Evolutionary conservation across 2,329 filamentous ascomycete genomes (phyloP), one percentile per base, ranked within the genome.

Genomic region (Hymenoscyphus albidus): DNA sequence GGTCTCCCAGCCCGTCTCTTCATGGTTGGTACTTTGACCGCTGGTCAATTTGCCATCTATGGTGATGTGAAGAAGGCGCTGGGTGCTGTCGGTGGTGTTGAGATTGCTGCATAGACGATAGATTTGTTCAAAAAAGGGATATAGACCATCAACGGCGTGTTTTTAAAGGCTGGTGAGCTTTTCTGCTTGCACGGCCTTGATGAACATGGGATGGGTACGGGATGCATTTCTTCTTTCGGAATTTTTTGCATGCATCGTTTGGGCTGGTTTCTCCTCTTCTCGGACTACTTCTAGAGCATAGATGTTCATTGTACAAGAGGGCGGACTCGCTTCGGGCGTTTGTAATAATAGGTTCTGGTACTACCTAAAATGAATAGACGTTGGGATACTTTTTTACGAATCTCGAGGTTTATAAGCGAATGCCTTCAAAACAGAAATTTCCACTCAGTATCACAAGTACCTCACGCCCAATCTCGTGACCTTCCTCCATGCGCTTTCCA

Each of bases 21-120:
- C 82, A 88, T 90, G 85, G 81, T 78, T 65, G 74, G 74, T 64
- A 89, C 87, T 71, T 79, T 92, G 72, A 92, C 89, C 68, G 88
- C 88, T 69, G 88, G 89, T 78, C 91, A 95, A 81, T 95, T 95
- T 80, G 91, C 90, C 75, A 96, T 96, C 79, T 96, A 96, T 77
- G 92, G 90, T 78, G 84, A 88, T 70, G 74, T 90, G 72, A 91
- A 91, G 83, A 86, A 87, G 78, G 78, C 82, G 1, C 78, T 92
- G 4, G 88, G 88, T 63, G 91, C 90, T 61, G 85, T 83, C 14
- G 88, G 88, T n/a, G 90, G 90, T 79, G 88, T 93, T 40, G 90
- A 93, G 79, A 89, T 92, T 70, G 77, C 76, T 68, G 81, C 82
- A 68, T 74, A 72, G 32, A 59, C 16, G 16, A 56, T 58, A 63